A percentile compares a stretch with the other conserved stretches of the same genome.
phyloP scores from a whole-genome alignment of 768 basidiomycete species.

The Boletus speciosus region DNA sequence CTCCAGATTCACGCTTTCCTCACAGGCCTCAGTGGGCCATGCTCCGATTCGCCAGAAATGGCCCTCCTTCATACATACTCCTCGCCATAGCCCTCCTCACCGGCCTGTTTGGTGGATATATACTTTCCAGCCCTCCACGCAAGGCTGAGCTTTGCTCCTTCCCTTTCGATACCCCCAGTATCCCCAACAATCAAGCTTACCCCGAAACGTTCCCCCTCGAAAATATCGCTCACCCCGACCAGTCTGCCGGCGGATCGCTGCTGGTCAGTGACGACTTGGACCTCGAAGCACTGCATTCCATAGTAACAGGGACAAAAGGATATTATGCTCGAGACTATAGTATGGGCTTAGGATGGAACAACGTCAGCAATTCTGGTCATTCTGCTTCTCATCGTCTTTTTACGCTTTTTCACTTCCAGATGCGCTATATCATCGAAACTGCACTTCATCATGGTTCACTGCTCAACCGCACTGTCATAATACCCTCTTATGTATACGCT shows the following conservation, averaged over 20 bases:
- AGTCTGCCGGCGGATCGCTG: slow-evolving; percentile 5
- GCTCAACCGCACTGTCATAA: slow-evolving; percentile 41
- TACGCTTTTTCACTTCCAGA: slow-evolving; percentile 23
- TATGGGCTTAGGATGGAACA: slow-evolving; percentile 47
- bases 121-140: slow-evolving; percentile 15
- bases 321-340: slow-evolving; percentile 45
- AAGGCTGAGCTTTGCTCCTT: slow-evolving; percentile 18
- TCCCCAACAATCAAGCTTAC: not conserved
- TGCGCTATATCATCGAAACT: slow-evolving; percentile 49
- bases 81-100: slow-evolving; percentile 22
- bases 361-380: slow-evolving; percentile 29
- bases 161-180: slow-evolving; percentile 9
- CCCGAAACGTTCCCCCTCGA: not conserved
- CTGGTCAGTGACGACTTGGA: slow-evolving; percentile 23
- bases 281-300: slow-evolving; percentile 30
- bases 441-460: slow-evolving; percentile 41
- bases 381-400: not conserved
- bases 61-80: slow-evolving; percentile 9
- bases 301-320: slow-evolving; percentile 39
- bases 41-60: slow-evolving; percentile 16
- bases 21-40: slow-evolving; percentile 8
- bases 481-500: slow-evolving; percentile 46
- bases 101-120: slow-evolving; percentile 27
- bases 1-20: slow-evolving; percentile 5
- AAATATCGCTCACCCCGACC: not conserved